Evolutionary conservation across 768 basidiomycete species (phyloP), one percentile per base, ranked within the genome.

Genomic region (Suillus plorans): DNA sequence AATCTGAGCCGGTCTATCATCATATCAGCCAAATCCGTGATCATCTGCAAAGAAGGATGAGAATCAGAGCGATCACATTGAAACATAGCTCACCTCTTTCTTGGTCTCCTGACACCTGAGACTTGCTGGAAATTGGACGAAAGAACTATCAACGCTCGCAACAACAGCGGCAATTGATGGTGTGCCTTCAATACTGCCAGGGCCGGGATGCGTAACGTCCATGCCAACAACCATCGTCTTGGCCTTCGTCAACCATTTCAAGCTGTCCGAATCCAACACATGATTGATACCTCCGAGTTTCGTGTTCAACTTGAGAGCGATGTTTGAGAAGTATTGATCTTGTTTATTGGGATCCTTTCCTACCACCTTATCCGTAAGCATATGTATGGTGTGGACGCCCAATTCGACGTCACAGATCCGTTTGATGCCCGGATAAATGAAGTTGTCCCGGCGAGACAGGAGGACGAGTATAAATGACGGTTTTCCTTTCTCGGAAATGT

Each of bases 91-190:
- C 8, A 70, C 75, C 69, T 76, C 75, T 45, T 71, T 67, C 59
- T 57, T 72, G 9, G 69, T 69, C 70, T 84, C 75, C 70, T 95
- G 93, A 14, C 92, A 81, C 36, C 84, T 73, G 67, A 95, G 59
- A 68, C 89, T 91, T 0, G 88, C 90, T 0, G 93, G 92, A 75
- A 88, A 94, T 66, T 93, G 91, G 0, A 86, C 88, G 68, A 91
- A 93, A 3, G 80, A 75, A 31, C 79, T 77, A 70, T 94, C 91
- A 0, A 87, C 78, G 65, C 86, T 94, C 0, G 89, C 92, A 3
- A 94, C 93, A 13, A 94, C 89, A 0, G 91, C 92, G 0, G 90
- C 91, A 52, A 95, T 89, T 0, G 91, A 92, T 3, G 93, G 93
- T 2, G 91, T 88, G 2, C 92, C 93, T 4, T 81, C 81, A 61